Conservation (phyloP, 306 rosid genomes). For the Hylodesmum podocarpum region DNA sequence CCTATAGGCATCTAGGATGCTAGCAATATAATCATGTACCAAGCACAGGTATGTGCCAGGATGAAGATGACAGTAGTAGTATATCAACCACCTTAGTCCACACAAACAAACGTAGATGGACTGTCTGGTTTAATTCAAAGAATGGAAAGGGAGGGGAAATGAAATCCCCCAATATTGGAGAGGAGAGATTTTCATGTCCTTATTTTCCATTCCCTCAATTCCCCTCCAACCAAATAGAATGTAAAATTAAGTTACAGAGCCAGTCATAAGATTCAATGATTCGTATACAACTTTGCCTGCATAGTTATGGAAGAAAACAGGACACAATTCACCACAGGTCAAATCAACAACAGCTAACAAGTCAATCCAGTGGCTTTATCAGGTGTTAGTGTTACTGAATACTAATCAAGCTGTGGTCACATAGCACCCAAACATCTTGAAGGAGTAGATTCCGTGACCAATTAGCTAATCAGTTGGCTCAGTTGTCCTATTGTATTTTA, state of each 20-base stretch:
- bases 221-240: not conserved
- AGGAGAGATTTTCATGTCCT: not conserved
- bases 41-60: not conserved
- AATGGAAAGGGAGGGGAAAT: not conserved
- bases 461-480: not conserved
- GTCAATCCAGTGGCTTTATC: not conserved
- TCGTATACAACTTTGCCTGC: not conserved
- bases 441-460: not conserved
- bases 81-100: not conserved
- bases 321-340: not conserved
- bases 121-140: not conserved
- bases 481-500: not conserved
- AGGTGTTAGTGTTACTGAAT: no score
- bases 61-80: not conserved
- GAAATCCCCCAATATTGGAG: not conserved
- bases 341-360: not conserved
- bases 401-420: not conserved
- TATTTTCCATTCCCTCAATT: not conserved
- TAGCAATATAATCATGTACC: not conserved
- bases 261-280: not conserved
- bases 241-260: not conserved
- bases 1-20: not conserved
- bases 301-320: not conserved
- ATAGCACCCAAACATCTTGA: not conserved
- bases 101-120: not conserved